Evolutionary conservation across 2,329 filamentous ascomycete genomes (phyloP).

Genomic region (Fusarium sp.): DNA sequence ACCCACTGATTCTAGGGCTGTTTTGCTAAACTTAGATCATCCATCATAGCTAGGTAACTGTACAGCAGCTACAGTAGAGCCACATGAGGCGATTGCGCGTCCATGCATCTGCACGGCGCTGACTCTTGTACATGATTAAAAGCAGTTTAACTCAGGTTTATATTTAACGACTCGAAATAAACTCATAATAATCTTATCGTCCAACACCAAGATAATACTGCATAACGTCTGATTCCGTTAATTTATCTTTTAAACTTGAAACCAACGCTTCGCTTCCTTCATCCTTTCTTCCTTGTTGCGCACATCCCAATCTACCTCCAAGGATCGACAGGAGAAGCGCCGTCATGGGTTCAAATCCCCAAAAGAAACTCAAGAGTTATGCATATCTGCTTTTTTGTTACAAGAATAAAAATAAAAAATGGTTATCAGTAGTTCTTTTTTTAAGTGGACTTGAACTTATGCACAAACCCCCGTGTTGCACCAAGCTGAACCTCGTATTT

Average conservation of each 20-base stretch:
- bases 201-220: background rate
- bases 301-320: constrained; percentile 37
- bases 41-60: background rate
- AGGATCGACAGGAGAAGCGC: constrained; percentile 36
- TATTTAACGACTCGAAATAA: background rate
- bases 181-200: background rate
- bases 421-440: too few species aligned
- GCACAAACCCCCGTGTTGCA: constrained; percentile 35
- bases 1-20: constrained; percentile 7
- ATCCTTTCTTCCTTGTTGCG: background rate
- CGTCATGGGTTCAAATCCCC: background rate
- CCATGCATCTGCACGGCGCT: background rate
- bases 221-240: background rate
- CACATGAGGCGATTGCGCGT: constrained; percentile 32
- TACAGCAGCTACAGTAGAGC: constrained; percentile 12
- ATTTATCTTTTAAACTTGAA: background rate
- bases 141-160: background rate
- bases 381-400: background rate
- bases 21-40: constrained; percentile 34
- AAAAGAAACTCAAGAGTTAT: background rate
- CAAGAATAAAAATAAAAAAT: background rate
- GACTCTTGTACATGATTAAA: too few species aligned
- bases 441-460: constrained; percentile 12
- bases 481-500: constrained; percentile 39
- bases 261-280: background rate